phyloP scores from a whole-genome alignment of 1,139 yeast genomes.

The Saccharomycopsis hybrid region DNA sequence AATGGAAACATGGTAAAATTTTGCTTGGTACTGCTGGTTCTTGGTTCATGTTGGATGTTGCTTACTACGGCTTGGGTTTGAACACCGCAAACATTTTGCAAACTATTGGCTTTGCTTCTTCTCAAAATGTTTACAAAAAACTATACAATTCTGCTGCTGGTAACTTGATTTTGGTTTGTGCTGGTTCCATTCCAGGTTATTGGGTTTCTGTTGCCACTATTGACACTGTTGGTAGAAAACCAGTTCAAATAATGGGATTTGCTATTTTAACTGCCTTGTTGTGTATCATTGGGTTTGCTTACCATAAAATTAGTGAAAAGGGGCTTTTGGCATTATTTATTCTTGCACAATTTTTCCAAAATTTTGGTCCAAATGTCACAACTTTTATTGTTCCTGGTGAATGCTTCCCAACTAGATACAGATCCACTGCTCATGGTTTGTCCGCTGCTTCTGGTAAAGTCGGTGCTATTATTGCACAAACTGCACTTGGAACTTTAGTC shows the following conservation, averaged over 20 bases:
- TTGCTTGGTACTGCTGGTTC: slow-evolving; percentile 92
- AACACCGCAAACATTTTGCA: slow-evolving; percentile 75
- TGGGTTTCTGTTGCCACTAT: slow-evolving; percentile 75
- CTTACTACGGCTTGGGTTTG: slow-evolving; percentile 84
- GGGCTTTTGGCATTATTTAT: slow-evolving; percentile 73
- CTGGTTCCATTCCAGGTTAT: slow-evolving; percentile 89
- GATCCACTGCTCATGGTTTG: slow-evolving; percentile 97
- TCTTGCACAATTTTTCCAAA: slow-evolving; percentile 76
- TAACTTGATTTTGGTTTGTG: slow-evolving; percentile 83
- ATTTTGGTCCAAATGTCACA: slow-evolving; percentile 93
- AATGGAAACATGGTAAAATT: slow-evolving; percentile 84
- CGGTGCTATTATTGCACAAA: slow-evolving; percentile 95
- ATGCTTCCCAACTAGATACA: slow-evolving; percentile 91
- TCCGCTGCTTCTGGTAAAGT: slow-evolving; percentile 95
- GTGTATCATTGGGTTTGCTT: slow-evolving; percentile 73
- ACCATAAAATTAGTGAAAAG: slow-evolving; percentile 54
- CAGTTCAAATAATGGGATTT: slow-evolving; percentile 73
- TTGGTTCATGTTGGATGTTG: slow-evolving; percentile 95
- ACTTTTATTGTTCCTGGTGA: slow-evolving; percentile 97
- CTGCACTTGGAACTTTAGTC: slow-evolving; percentile 78
- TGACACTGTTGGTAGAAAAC: slow-evolving; percentile 76
- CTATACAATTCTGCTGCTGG: slow-evolving; percentile 78
- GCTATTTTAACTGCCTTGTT: slow-evolving; percentile 58
- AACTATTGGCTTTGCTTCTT: slow-evolving; percentile 74
- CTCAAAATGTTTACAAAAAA: slow-evolving; percentile 52